phyloP scores from a whole-genome alignment of 805 yeast species.

The Wickerhamiella australiensis region DNA sequence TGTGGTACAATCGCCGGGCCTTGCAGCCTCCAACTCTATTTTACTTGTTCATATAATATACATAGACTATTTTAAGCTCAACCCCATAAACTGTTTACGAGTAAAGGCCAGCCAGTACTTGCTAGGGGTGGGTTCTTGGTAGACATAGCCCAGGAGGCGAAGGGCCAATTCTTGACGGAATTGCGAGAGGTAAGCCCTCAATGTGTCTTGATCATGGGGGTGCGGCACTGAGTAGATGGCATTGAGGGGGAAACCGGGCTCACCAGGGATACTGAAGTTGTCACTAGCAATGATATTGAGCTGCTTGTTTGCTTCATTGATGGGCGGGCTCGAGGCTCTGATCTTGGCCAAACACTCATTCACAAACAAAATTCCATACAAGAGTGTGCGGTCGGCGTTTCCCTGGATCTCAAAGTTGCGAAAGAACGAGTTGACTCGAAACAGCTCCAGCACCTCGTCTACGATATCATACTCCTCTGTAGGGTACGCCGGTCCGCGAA shows the following conservation, averaged over 20 bases:
- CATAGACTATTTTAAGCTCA: constrained; percentile 37
- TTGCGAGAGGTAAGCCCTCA: constrained; percentile 74
- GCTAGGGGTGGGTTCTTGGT: constrained; percentile 53
- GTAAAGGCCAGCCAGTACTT: constrained; percentile 95
- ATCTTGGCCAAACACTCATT: constrained; percentile 72
- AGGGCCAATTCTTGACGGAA: constrained; percentile 88
- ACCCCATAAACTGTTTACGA: constrained; percentile 91
- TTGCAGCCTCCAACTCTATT: too few relatives aligned
- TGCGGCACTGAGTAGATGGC: constrained; percentile 66
- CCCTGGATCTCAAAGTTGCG: constrained; percentile 95
- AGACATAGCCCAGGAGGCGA: constrained; percentile 61
- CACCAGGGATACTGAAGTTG: constrained; percentile 86
- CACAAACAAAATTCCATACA: constrained; percentile 83
- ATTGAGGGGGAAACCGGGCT: constrained; percentile 85
- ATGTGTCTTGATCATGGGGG: constrained; percentile 62
- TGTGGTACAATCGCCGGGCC: too few relatives aligned
- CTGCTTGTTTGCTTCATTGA: constrained; percentile 32
- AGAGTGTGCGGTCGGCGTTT: constrained; percentile 80
- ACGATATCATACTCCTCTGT: constrained; percentile 71
- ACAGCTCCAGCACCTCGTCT: constrained; percentile 83
- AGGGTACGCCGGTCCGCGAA: constrained; percentile 87
- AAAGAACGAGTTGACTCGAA: constrained; percentile 92
- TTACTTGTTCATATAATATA: neutral
- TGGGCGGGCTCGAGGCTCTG: constrained; percentile 34
- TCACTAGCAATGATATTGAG: constrained; percentile 80